phyloP scores from a whole-genome alignment of 2,329 filamentous ascomycete species.

The Beauveria varroae region DNA sequence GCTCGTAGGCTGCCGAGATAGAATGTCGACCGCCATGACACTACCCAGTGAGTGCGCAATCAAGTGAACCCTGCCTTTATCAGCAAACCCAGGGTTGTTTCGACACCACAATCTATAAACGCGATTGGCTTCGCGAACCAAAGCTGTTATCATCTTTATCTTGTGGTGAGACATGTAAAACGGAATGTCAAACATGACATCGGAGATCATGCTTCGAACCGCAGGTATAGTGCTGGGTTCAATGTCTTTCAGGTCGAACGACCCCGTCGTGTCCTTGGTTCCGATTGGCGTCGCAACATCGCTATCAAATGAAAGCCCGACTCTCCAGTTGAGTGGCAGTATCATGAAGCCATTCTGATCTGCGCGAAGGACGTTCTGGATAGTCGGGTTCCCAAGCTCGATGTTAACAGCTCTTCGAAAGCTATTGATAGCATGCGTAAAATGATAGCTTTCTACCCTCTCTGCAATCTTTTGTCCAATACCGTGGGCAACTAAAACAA shows the following conservation, averaged over 20 bases:
- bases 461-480: slow-evolving; percentile 96
- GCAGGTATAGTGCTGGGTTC: slow-evolving; percentile 85
- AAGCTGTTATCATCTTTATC: slow-evolving; percentile 83
- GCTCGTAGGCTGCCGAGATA: slow-evolving; percentile 78
- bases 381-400: slow-evolving; percentile 65
- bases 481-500: slow-evolving; percentile 87
- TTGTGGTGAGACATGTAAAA: slow-evolving; percentile 98
- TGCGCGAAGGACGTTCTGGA: slow-evolving; percentile 68
- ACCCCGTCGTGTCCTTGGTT: slow-evolving; percentile 48
- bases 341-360: slow-evolving; percentile 90
- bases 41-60: slow-evolving; percentile 91
- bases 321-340: slow-evolving; percentile 88
- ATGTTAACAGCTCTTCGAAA: slow-evolving; percentile 82
- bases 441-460: slow-evolving; percentile 91
- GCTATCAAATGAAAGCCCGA: slow-evolving; percentile 81
- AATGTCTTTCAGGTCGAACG: slow-evolving; percentile 71
- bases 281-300: slow-evolving; percentile 53
- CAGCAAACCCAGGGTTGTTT: slow-evolving; percentile 82
- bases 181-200: slow-evolving; percentile 97
- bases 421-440: slow-evolving; percentile 89
- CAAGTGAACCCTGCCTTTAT: slow-evolving; percentile 78
- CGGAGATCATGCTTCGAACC: slow-evolving; percentile 87
- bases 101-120: slow-evolving; percentile 93
- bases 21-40: slow-evolving; percentile 86
- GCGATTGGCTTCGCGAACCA: slow-evolving; percentile 84